Base-by-base conservation (phyloP, 208 protist species). In the Herpetomonas samuelpessoai region DNA sequence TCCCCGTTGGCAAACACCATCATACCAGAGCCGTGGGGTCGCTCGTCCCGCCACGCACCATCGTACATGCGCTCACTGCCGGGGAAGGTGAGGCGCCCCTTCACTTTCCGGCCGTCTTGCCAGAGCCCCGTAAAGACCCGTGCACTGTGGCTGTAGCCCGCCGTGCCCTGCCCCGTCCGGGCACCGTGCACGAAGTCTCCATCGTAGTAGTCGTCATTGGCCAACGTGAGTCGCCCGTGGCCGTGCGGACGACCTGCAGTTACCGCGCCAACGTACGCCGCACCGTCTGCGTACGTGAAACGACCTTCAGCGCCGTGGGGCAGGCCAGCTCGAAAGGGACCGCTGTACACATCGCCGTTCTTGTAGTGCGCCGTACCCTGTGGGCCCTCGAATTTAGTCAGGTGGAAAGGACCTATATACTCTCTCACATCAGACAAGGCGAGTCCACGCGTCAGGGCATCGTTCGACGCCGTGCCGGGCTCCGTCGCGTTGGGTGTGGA, bases 1-100 rank as follows among this genome's bases (percentile, higher is more conserved):
- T 92, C 77, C 6, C 79, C 81, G 51, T 86, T 88, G 1, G 68
- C 71, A 44, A 84, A 88, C 2, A 63, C 62, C 74, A 86, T 83
- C 24, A 39, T 48, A 14, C 82, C 86, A 1, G 31, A 1, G 0
- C 79, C 79, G 56, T 83, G 64, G 12, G 78, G 78, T 38, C 74
- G 62, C 35, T 84, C 84, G 52, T 81, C 54, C 21, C 50, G 46
- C 77, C 74, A 86, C 26, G 76, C 71, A 1, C 83, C 80, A 21
- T 78, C 60, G 67, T 81, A 87, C 39, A 69, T 54, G 39, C 76
- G 62, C 38, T 29, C 41, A 38, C 72, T 72, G 49, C 57, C 72
- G 10, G 65, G 57, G 54, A 83, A 87, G 22, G 41, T 64, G 63
- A 83, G 74, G 16, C 46, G 65, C 10, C 74, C 73, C 18, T 57